Percentiles rank a stretch among this genome's conserved stretches.
These are phyloP conservation scores for Nitzschia sp. DNA, from an alignment of 108 stramenopile species.

Conservation along the genomic window DNA sequence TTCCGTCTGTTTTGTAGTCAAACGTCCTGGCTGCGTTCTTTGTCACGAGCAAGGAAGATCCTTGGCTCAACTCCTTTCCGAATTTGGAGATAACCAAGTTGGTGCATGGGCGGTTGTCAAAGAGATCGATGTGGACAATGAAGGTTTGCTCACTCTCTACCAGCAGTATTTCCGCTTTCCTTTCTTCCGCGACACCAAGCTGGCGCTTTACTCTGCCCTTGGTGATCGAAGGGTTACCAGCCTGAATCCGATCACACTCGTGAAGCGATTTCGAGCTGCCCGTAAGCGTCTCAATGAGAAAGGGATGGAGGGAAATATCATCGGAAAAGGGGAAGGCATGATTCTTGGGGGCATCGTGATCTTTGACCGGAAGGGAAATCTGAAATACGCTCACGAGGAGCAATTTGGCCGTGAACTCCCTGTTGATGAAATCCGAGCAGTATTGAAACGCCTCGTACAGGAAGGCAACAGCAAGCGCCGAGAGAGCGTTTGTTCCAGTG, in stretches of 20 bases:
- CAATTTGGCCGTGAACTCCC: conserved; percentile 22
- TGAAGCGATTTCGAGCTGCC: conserved; percentile 20
- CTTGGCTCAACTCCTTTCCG: neutral
- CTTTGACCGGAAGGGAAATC: conserved; percentile 16
- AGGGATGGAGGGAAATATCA: conserved; percentile 33
- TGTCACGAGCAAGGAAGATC: conserved; percentile 17
- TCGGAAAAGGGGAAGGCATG: conserved; percentile 43
- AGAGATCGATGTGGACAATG: conserved; percentile 41
- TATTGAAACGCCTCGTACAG: neutral
- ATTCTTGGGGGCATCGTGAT: conserved; percentile 43
- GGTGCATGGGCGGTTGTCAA: conserved; percentile 31
- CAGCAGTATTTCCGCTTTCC: conserved; percentile 36
- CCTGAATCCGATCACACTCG: neutral
- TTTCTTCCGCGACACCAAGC: conserved; percentile 32
- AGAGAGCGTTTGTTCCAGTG: neutral
- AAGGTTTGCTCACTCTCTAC: conserved; percentile 36
- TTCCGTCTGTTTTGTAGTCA: conserved; percentile 19
- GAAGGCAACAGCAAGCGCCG: neutral
- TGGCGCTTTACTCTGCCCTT: conserved; percentile 28
- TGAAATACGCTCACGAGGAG: conserved; percentile 37
- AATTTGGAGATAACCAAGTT: conserved; percentile 10
- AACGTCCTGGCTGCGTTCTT: conserved; percentile 18
- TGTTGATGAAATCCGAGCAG: conserved; percentile 24
- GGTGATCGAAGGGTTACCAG: conserved; percentile 23
- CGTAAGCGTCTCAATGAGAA: conserved; percentile 24